These are phyloP conservation scores for Geotrichum histeridarum DNA, from an alignment of 1,139 yeast genomes.

Conservation along the genomic window DNA sequence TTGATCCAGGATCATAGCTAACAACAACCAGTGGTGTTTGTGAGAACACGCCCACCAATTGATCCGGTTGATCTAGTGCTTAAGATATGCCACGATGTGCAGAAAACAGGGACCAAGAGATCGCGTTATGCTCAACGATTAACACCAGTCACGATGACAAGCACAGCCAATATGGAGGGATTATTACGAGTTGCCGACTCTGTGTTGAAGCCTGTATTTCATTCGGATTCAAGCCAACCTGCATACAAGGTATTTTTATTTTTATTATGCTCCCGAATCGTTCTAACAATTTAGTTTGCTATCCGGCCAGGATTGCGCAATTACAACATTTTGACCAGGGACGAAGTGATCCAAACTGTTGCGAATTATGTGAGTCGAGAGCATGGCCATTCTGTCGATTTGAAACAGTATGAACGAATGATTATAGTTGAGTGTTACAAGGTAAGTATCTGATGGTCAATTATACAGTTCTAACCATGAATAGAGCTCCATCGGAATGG, in stretches of 20 bases:
- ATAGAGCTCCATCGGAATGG: slow-evolving; percentile 27
- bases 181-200: slow-evolving; percentile 51
- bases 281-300: slow-evolving; percentile 53
- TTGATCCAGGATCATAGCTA: neutral
- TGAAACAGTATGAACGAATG: slow-evolving; percentile 72
- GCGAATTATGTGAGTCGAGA: slow-evolving; percentile 70
- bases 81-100: slow-evolving; percentile 57
- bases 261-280: neutral
- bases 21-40: slow-evolving; percentile 49
- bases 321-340: slow-evolving; percentile 65
- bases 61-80: slow-evolving; percentile 69
- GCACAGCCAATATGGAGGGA: slow-evolving; percentile 66
- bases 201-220: slow-evolving; percentile 62
- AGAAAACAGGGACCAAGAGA: slow-evolving; percentile 47
- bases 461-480: neutral
- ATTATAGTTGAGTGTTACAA: slow-evolving; percentile 84
- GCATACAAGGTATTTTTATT: neutral
- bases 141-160: slow-evolving; percentile 74
- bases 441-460: slow-evolving; percentile 16
- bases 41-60: slow-evolving; percentile 72
- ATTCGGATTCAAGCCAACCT: slow-evolving; percentile 18
- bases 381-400: slow-evolving; percentile 71
- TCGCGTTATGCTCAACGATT: slow-evolving; percentile 69
- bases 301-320: slow-evolving; percentile 75
- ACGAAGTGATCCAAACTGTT: slow-evolving; percentile 61